Percentiles rank a stretch among this genome's conserved stretches.
Conservation (phyloP, 805 yeast species). For the Pichia ethanolica region DNA sequence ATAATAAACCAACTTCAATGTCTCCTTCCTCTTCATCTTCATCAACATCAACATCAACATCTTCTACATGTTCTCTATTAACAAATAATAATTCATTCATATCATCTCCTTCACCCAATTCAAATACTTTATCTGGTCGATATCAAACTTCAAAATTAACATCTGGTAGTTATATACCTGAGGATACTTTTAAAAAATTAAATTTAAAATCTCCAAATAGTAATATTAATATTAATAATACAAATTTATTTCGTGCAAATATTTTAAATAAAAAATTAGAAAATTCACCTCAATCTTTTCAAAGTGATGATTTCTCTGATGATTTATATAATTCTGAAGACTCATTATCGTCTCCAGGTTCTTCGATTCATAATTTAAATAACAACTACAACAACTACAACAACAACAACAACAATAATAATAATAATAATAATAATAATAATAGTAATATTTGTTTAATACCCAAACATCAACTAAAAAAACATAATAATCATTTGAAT, state of each 20-base stretch:
- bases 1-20: too few relatives aligned
- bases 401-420: too few relatives aligned
- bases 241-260: not conserved
- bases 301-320: constrained; percentile 22
- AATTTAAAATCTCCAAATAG: not conserved
- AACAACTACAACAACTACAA: constrained; percentile 2
- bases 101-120: not conserved
- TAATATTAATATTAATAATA: not conserved
- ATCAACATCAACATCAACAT: not conserved
- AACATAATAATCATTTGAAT: constrained; percentile 3
- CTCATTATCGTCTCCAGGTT: constrained; percentile 20
- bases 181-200: constrained; percentile 6
- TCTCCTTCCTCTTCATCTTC: not conserved
- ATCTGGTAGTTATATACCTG: constrained; percentile 6
- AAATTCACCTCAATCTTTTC: constrained; percentile 21
- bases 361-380: constrained; percentile 1
- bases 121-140: not conserved
- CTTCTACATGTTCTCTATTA: not conserved
- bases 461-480: constrained; percentile 27
- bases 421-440: not conserved
- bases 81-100: not conserved
- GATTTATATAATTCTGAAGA: constrained; percentile 24
- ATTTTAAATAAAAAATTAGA: constrained; percentile 1
- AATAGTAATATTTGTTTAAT: constrained; percentile 14
- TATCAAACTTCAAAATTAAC: constrained; percentile 4